Evolutionary conservation across 345 rosid species (phyloP).

Genomic region (Atalantia buxifolia): DNA sequence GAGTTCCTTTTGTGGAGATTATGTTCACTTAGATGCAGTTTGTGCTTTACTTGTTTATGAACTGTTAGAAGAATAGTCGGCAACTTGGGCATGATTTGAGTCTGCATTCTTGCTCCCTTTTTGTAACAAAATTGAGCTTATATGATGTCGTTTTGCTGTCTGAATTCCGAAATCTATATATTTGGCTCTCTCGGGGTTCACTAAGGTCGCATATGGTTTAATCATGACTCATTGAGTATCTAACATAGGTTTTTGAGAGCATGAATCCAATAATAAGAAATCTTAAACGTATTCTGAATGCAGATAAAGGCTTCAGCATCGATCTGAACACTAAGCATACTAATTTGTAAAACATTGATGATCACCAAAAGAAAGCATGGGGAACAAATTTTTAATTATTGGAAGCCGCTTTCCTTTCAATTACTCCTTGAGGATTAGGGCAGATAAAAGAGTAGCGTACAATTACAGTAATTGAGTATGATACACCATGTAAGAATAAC

Average conservation of each 20-base stretch:
- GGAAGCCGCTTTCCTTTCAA: neutral
- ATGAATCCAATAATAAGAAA: neutral
- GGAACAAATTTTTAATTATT: too few relatives aligned
- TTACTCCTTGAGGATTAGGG: neutral
- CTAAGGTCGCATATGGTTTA: neutral
- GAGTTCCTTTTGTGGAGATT: neutral
- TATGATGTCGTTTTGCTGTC: neutral
- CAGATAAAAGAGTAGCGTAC: neutral
- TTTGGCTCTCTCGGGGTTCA: neutral
- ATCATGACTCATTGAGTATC: neutral
- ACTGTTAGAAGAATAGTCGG: too few relatives aligned
- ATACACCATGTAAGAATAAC: neutral
- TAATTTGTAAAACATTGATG: too few relatives aligned
- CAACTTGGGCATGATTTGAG: neutral
- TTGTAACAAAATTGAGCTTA: too few relatives aligned
- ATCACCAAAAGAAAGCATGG: neutral
- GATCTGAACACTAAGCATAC: neutral
- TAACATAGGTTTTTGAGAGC: neutral
- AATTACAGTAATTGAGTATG: neutral
- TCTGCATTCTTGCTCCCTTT: neutral
- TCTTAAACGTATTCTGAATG: neutral
- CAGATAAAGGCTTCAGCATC: neutral
- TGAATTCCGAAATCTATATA: neutral
- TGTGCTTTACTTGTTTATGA: too few relatives aligned
- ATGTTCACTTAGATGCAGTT: neutral